phyloP scores from a whole-genome alignment of 1,139 yeast genomes.

The Kodamaea sp. region DNA sequence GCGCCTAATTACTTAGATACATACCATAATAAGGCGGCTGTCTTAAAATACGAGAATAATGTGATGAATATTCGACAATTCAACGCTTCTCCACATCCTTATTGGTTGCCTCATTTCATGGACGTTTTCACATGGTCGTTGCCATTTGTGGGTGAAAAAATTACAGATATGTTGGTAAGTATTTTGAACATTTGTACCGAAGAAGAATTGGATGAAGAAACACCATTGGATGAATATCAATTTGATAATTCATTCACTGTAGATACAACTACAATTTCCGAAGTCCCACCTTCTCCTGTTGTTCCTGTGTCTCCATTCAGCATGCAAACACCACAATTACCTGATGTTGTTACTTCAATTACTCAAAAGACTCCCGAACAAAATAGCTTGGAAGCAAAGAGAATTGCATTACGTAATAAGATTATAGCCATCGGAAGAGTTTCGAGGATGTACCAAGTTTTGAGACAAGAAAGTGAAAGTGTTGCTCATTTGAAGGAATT shows the following conservation, averaged over 20 bases:
- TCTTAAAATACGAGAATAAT: constrained; percentile 82
- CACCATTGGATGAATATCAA: constrained; percentile 32
- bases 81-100: constrained; percentile 91
- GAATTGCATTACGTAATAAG: constrained; percentile 75
- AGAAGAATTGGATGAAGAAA: constrained; percentile 83
- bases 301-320: neutral
- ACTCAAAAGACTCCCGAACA: constrained; percentile 4
- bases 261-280: constrained; percentile 6
- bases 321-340: constrained; percentile 6
- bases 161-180: constrained; percentile 89
- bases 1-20: constrained; percentile 96
- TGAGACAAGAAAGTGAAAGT: constrained; percentile 86
- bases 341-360: constrained; percentile 4
- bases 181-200: constrained; percentile 92
- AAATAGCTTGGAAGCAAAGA: constrained; percentile 38
- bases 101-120: constrained; percentile 96
- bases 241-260: neutral
- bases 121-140: constrained; percentile 97
- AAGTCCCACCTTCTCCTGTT: constrained; percentile 3
- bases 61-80: constrained; percentile 96
- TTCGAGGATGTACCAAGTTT: constrained; percentile 86
- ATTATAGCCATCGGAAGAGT: constrained; percentile 93
- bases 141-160: constrained; percentile 96
- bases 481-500: constrained; percentile 75
- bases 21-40: constrained; percentile 95